Conservation (phyloP, 1,284 basidiomycete species). For the Xerocomus minutiporus region DNA sequence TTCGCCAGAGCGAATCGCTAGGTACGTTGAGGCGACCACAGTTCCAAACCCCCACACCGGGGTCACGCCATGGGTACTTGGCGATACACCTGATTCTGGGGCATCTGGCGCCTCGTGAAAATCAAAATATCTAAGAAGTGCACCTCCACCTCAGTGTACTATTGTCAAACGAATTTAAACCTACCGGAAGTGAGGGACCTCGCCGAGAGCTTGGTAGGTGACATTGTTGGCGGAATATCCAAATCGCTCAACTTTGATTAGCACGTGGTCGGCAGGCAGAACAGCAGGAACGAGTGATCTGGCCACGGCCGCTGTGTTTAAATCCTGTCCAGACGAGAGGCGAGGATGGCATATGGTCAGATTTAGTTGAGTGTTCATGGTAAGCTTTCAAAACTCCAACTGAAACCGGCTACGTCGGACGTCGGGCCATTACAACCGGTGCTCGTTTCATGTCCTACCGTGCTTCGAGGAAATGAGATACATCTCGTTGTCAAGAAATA, state of each 20-base stretch:
- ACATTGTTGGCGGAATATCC: constrained; percentile 65
- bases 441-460: too few species aligned
- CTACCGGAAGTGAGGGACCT: constrained; percentile 57
- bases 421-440: too few species aligned
- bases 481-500: too few species aligned
- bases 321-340: constrained; percentile 24
- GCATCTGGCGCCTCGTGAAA: constrained; percentile 47
- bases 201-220: constrained; percentile 57
- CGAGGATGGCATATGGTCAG: constrained; percentile 33
- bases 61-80: constrained; percentile 52
- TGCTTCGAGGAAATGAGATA: too few species aligned
- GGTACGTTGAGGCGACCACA: constrained; percentile 44
- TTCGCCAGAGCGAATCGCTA: constrained; percentile 47
- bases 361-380: constrained; percentile 19
- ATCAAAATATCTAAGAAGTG: constrained; percentile 54
- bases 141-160: neutral
- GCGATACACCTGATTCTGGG: constrained; percentile 32
- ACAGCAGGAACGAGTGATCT: constrained; percentile 26
- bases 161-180: constrained; percentile 8
- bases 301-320: constrained; percentile 19
- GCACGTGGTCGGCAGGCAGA: constrained; percentile 45
- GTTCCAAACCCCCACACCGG: constrained; percentile 68
- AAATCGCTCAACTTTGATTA: constrained; percentile 57
- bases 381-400: too few species aligned
- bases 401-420: too few species aligned